Base-by-base conservation (phyloP, 2,329 filamentous ascomycete species). In the Phialemoniopsis sp. region DNA sequence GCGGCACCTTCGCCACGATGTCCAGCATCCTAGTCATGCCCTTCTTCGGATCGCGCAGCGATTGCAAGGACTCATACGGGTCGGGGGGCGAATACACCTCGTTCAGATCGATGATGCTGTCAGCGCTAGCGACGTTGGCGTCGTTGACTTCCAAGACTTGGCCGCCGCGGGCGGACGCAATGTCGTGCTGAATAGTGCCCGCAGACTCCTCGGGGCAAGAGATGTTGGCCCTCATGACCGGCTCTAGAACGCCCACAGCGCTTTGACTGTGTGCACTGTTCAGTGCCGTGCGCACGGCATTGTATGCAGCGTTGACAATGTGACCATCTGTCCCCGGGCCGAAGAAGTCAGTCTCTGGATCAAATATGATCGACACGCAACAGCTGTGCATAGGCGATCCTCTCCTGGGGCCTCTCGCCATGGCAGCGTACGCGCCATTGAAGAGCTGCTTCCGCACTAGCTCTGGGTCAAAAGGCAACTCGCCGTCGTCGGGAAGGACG, bases 161-260 rank as follows among this genome's bases (percentile, higher is more conserved):
- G 0, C 87, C 88, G 16, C 88, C 88, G 1, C 87, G 76, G 1
- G 81, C 78, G 3, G 85, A 82, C 3, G 81, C 83, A 29, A 94
- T 77, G 54, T 94, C 88, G 46, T 90, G 87, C 14, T 91, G 82
- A 9, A 98, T 87, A 5, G 78, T 77, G 4, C 90, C 89, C 2
- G 95, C 82, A 7, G 79, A 82, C 6, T 76, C 73, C 62, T 96
- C 91, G 37, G 93, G 87, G 36, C 93, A 89, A 48, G 80, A 82
- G 55, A 98, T 95, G 38, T 84, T 81, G 5, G 87, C 88, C 44
- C 83, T 82, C 89, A 97, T 96, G 39, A 98, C 87, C 2, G 93
- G 93, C 56, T 98, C 93, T 66, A 97, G 85, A 30, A 98, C 69
- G 2, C 76, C 75, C 2, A 89, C 76, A 3, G 70, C 66, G 3